Base-by-base conservation (phyloP, 805 yeast species). In the Geotrichum ghanense region DNA sequence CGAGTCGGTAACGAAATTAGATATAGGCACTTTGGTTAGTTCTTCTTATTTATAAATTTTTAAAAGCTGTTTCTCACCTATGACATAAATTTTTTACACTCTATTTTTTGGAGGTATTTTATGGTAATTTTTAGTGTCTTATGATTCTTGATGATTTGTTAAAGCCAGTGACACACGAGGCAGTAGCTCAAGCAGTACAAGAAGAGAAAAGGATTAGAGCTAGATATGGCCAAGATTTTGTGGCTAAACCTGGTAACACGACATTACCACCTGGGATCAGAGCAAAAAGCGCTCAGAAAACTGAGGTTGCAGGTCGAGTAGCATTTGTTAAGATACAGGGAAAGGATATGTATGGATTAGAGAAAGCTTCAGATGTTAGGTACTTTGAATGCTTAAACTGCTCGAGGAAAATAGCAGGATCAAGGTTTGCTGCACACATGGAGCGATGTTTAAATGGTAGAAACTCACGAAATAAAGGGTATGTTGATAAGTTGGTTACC, bases 341-440 rank as follows among this genome's bases (percentile, higher is more conserved):
- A 27, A 45, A 70, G 46, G 63, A 72, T 61, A 56, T 72, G 42
- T 55, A 74, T 47, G 62, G 73, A 31, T 55, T 66, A 49, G 68
- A 66, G 16, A 66, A 58, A 44, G 62, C 56, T 23, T 71, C 73
- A 42, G 86, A 79, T 41, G 60, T 73, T 16, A 62, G 73, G 45
- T 87, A 88, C 62, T 85, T 87, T 56, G 75, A 70, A 47, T 90
- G 98, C 65, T 72, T 73, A 3, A 82, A 83, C 53, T 90, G 98
- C 63, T 79, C 77, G 17, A 71, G 98, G 48, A 86, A 81, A 56
- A 82, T 90, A 5, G 90, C 95, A 0, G 95, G 95, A 1, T 82
- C 85, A 34, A 69, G 98, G 49, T 89, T 86, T 70, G 97, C 97
- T 1, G 88, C 85, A 39, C 98, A 90, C 64, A 72, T 90, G 24